phyloP scores from a whole-genome alignment of 257 asterid genomes.

The Lavandula angustifolia region DNA sequence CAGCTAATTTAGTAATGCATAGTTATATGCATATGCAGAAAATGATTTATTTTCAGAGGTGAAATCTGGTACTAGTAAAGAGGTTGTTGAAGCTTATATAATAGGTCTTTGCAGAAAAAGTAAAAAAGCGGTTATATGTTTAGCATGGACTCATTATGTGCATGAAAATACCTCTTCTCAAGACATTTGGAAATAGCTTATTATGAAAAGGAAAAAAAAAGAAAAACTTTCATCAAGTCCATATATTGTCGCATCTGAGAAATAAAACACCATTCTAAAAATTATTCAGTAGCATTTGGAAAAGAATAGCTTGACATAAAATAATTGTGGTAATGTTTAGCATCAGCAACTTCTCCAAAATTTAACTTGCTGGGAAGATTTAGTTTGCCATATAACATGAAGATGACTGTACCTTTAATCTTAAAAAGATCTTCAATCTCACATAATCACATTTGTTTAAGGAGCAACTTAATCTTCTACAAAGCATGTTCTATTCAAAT shows the following conservation, averaged over 20 bases:
- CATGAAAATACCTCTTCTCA: not conserved
- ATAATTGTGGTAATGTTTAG: conserved; percentile 6
- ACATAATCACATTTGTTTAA: not conserved
- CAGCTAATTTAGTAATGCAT: not conserved
- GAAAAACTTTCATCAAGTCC: not conserved
- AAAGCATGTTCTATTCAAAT: not conserved
- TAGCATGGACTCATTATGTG: conserved; percentile 1
- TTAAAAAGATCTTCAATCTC: not conserved
- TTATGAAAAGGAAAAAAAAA: conserved; percentile 16
- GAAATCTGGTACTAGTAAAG: not conserved
- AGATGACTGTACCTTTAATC: not conserved
- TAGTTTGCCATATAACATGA: conserved; percentile 1
- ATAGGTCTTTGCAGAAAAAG: not conserved
- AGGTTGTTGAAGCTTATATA: not conserved
- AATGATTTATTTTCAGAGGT: not conserved
- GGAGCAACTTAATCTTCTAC: not conserved
- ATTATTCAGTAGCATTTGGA: not conserved
- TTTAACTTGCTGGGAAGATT: conserved; percentile 16
- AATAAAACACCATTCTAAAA: not conserved
- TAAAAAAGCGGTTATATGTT: not conserved
- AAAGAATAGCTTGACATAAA: not conserved
- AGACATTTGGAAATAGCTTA: conserved; percentile 1
- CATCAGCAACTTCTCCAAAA: conserved; percentile 10
- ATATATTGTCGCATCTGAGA: not conserved
- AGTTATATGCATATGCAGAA: not conserved